Evolutionary conservation across 169 alveolate genomes (phyloP).

Genomic region (Perkinsus chesapeaki): DNA sequence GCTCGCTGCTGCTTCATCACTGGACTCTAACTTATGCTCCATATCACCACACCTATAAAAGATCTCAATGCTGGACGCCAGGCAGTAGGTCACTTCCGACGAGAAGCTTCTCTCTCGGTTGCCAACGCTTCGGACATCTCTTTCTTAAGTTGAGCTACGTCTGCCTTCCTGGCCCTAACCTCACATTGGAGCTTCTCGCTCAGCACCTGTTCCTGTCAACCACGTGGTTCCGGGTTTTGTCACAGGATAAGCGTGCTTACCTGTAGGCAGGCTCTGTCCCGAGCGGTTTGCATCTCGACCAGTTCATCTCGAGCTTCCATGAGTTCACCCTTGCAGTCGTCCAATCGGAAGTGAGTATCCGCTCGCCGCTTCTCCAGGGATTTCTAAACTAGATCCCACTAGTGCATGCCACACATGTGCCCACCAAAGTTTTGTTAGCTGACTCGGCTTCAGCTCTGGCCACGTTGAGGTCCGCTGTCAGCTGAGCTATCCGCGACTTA

Average conservation of each 20-base stretch:
- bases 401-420: background rate
- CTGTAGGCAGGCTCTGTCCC: background rate
- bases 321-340: background rate
- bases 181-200: background rate
- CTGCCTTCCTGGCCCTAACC: background rate
- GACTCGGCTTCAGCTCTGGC: background rate
- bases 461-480: background rate
- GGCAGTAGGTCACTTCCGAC: background rate
- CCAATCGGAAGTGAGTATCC: background rate
- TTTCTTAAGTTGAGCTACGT: background rate
- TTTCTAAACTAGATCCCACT: background rate
- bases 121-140: background rate
- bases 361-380: background rate
- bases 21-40: background rate
- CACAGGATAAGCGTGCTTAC: background rate
- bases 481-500: background rate
- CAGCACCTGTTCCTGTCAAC: background rate
- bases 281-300: background rate
- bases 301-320: background rate
- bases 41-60: background rate
- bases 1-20: background rate
- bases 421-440: background rate
- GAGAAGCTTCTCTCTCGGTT: background rate
- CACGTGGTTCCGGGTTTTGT: background rate
- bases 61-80: background rate